A percentile compares a stretch with the other conserved stretches of the same genome.
These are phyloP conservation scores for Debaryomyces maramus DNA, from an alignment of 805 yeast species.

Conservation along the genomic window DNA sequence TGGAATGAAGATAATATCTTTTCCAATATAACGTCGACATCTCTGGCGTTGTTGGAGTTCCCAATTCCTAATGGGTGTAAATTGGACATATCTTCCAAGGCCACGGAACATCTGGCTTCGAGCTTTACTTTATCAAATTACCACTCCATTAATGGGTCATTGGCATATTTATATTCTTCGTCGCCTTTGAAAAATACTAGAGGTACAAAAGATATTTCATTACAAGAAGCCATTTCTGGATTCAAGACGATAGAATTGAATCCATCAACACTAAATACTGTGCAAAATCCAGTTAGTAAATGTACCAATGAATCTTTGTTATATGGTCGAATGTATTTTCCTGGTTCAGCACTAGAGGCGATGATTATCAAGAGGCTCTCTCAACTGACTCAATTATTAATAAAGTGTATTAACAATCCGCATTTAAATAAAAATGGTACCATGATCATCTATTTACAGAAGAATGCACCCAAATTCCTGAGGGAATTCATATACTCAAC, in stretches of 20 bases:
- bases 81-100: constrained; percentile 66
- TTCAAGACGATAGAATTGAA: constrained; percentile 58
- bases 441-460: constrained; percentile 70
- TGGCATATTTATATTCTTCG: constrained; percentile 78
- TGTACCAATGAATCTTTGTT: constrained; percentile 44
- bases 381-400: constrained; percentile 58
- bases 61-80: constrained; percentile 65
- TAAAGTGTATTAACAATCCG: constrained; percentile 75
- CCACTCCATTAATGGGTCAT: constrained; percentile 71
- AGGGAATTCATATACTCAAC: constrained; percentile 80
- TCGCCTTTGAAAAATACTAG: constrained; percentile 51
- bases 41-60: constrained; percentile 71
- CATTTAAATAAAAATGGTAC: constrained; percentile 53
- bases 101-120: constrained; percentile 69
- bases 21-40: constrained; percentile 71
- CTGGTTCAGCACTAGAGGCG: constrained; percentile 84
- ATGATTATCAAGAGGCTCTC: constrained; percentile 70
- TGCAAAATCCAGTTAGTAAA: constrained; percentile 1
- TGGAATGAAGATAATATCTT: constrained; percentile 84
- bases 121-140: constrained; percentile 67
- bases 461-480: constrained; percentile 59
- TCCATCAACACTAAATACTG: constrained; percentile 16
- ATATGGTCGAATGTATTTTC: constrained; percentile 87
- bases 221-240: constrained; percentile 71
- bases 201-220: constrained; percentile 51